These are phyloP conservation scores for Mycena polygramma DNA, from an alignment of 768 basidiomycete genomes.

Conservation along the genomic window DNA sequence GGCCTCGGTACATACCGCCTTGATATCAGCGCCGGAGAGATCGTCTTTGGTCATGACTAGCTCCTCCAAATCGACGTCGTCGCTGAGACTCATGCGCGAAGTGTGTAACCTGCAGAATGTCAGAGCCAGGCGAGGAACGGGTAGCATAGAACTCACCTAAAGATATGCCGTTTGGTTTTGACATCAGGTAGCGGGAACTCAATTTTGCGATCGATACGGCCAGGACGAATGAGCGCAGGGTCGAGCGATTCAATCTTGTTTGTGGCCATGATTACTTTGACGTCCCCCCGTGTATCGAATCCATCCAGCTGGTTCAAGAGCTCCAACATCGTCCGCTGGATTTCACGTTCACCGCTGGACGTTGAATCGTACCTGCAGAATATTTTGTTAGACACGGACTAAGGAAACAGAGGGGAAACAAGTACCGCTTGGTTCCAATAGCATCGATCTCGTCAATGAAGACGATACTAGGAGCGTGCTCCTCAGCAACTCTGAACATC, in stretches of 20 bases:
- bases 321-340: conserved; percentile 99
- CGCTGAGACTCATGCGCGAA: conserved; percentile 89
- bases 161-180: conserved; percentile 99
- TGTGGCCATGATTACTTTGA: conserved; percentile 99
- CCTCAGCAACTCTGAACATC: conserved; percentile 96
- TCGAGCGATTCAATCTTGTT: conserved; percentile 98
- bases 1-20: conserved; percentile 99
- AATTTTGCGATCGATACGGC: conserved; percentile 98
- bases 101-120: conserved; percentile 79
- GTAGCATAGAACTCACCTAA: conserved; percentile 67
- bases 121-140: conserved; percentile 9
- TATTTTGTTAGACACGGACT: conserved; percentile 15
- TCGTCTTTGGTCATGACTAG: conserved; percentile 97
- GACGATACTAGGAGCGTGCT: conserved; percentile 98
- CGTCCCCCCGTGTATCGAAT: conserved; percentile 99
- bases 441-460: conserved; percentile 99
- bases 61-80: conserved; percentile 95
- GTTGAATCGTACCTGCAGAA: conserved; percentile 91
- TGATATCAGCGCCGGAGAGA: conserved; percentile 97
- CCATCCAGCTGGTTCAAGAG: conserved; percentile 98
- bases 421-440: conserved; percentile 95
- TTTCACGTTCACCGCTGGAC: conserved; percentile 98
- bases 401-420: conserved; percentile 18
- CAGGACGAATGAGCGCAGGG: conserved; percentile 97
- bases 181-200: conserved; percentile 98